Evolutionary conservation across 352 stramenopile genomes (phyloP).

Genomic region (Pythium folliculosum): DNA sequence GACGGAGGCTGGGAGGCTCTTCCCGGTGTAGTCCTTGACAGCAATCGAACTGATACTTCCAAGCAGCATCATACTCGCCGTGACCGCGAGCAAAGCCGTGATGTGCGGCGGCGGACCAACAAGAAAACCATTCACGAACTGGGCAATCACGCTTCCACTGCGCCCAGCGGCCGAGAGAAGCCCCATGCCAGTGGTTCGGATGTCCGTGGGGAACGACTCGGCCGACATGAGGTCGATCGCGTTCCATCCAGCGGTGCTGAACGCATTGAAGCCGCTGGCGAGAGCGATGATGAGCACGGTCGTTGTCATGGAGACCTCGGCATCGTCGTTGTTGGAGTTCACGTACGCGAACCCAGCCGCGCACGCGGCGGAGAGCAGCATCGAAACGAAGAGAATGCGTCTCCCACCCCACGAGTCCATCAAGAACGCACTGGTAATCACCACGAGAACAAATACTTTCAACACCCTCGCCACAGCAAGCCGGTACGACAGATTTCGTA

Average conservation of each 20-base stretch:
- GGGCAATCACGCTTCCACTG: conserved; percentile 86
- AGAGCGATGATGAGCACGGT: conserved; percentile 69
- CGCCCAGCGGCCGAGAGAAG: conserved; percentile 81
- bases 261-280: conserved; percentile 90
- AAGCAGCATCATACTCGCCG: conserved; percentile 79
- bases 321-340: conserved; percentile 32
- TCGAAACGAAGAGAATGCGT: conserved; percentile 70
- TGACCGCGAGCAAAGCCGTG: conserved; percentile 72
- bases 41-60: conserved; percentile 61
- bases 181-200: conserved; percentile 90
- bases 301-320: conserved; percentile 19
- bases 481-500: conserved; percentile 11
- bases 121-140: conserved; percentile 91
- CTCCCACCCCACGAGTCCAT: conserved; percentile 73
- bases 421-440: conserved; percentile 40
- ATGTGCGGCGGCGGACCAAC: conserved; percentile 76
- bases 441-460: not conserved
- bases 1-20: conserved; percentile 52
- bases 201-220: conserved; percentile 89
- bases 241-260: conserved; percentile 92
- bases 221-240: conserved; percentile 89
- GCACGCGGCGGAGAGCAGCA: conserved; percentile 67
- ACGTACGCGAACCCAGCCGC: conserved; percentile 78
- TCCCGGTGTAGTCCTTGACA: conserved; percentile 62
- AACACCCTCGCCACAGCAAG: not conserved